These are phyloP conservation scores for Coemansia sp. DNA, from an alignment of 192 early-diverging fungal genomes.

Conservation along the genomic window DNA sequence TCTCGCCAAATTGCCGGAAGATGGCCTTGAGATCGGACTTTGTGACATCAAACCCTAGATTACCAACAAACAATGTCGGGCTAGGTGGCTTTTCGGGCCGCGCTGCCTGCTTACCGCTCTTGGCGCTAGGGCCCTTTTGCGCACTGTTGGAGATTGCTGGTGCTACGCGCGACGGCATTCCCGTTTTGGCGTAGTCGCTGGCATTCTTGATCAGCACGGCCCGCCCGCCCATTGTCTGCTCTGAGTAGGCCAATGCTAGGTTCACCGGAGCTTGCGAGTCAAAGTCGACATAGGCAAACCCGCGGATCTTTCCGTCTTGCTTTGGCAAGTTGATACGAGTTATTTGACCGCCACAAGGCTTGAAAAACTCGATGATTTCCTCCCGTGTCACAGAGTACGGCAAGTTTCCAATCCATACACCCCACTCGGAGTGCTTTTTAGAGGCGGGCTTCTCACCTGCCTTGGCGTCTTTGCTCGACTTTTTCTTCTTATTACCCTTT, in stretches of 20 bases:
- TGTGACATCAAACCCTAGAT: constrained; percentile 61
- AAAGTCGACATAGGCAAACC: constrained; percentile 76
- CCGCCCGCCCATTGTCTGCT: constrained; percentile 59
- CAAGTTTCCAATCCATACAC: constrained; percentile 75
- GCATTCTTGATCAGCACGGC: constrained; percentile 67
- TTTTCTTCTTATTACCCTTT: constrained; percentile 50
- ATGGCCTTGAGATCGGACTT: constrained; percentile 51
- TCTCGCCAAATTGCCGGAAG: constrained; percentile 63
- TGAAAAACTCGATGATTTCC: constrained; percentile 60
- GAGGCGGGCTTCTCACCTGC: constrained; percentile 36
- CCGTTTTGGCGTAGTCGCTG: constrained; percentile 63
- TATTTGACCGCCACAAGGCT: constrained; percentile 35
- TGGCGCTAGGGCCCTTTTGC: constrained; percentile 9
- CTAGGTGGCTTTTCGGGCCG: constrained; percentile 47
- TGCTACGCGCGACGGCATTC: constrained; percentile 35
- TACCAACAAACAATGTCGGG: constrained; percentile 69
- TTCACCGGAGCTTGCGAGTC: constrained; percentile 51
- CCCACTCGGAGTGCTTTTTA: constrained; percentile 57
- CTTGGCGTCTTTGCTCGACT: constrained; percentile 32
- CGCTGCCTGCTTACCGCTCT: neutral
- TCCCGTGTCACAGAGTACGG: constrained; percentile 59
- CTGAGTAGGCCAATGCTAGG: constrained; percentile 63
- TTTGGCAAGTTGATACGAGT: constrained; percentile 49
- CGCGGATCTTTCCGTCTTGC: constrained; percentile 42
- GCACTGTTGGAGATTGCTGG: neutral